Base-by-base conservation (phyloP, 768 basidiomycete genomes). In the Flagelloscypha sp. region DNA sequence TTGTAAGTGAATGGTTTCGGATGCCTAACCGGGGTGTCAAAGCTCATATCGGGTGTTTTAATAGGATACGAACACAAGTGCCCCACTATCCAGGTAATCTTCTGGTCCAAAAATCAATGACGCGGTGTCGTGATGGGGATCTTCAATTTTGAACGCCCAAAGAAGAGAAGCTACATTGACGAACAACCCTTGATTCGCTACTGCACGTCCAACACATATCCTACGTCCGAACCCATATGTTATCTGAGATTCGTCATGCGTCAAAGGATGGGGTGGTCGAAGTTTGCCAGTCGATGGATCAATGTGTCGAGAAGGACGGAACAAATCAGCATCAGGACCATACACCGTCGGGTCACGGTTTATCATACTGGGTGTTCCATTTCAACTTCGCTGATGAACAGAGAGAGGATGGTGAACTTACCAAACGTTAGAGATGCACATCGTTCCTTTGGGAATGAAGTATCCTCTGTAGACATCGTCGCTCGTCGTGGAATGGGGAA, bases 191-290 rank as follows among this genome's bases (percentile, higher is more conserved):
- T 32, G 24, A 12, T 43, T 45, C 6, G 41, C 41, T 12, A 48
- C 33, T 24, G 45, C 39, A 12, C 45, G 34, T 10, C 47, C 47
- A n/a, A 43, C 33, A 23, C 47, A 48, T 18, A 38, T 43, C 50
- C 56, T 36, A 22, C 55, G 40, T 32, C 60, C 56, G 30, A 57
- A 60, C 11, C 58, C 58, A 30, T 48, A 59, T 2, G 47, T 48
- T 18, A 48, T 30, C 39, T 61, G 59, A 16, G 56, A 49, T 46
- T 55, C 56, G 20, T 53, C 55, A 33, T 55, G 50, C 1, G 55
- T 58, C 19, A 53, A 49, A 3, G 43, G 42, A n/a, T 38, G 41
- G 15, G 40, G 25, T 10, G 44, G 27, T n/a, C 33, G 42, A 5
- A 54, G 37, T 6, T 45, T 27, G 6, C 54, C 58, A 16, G 48